Percentiles rank a stretch among this genome's conserved stretches.
Evolutionary conservation across 192 early-diverging fungal genomes (phyloP).

Genomic region (Linnemannia schmuckeri): DNA sequence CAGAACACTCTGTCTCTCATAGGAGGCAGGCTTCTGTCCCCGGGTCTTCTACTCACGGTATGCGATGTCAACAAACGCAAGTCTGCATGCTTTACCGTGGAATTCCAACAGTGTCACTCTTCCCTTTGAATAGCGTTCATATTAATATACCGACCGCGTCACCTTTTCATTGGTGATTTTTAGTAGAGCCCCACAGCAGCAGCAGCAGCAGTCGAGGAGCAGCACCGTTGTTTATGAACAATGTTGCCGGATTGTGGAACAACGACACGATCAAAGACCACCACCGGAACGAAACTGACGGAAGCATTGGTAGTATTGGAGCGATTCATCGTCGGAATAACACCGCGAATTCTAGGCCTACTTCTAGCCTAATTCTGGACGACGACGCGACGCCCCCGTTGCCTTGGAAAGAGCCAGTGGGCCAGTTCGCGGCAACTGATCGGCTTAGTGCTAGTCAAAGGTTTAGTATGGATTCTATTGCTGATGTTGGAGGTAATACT

Average conservation of each 20-base stretch:
- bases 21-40: conserved; percentile 31
- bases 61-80: not conserved
- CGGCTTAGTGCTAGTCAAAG: conserved; percentile 23
- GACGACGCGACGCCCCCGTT: conserved; percentile 39
- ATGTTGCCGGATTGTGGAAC: conserved; percentile 24
- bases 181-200: not conserved
- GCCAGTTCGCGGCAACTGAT: not conserved
- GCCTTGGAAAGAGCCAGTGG: conserved; percentile 32
- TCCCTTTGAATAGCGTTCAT: not conserved
- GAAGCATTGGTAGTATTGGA: not conserved
- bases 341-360: not conserved
- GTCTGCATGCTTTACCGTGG: not conserved
- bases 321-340: not conserved
- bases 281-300: not conserved
- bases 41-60: conserved; percentile 20
- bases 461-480: conserved; percentile 41
- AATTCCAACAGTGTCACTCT: not conserved
- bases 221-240: conserved; percentile 14
- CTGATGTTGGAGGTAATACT: conserved; percentile 33
- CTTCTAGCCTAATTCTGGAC: conserved; percentile 30
- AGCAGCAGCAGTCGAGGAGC: not conserved
- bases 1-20: conserved; percentile 14
- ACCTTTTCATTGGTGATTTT: not conserved
- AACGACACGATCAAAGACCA: not conserved
- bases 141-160: not conserved